Base-by-base conservation (phyloP, 169 alveolate genomes). In the Plasmodium ovale region DNA sequence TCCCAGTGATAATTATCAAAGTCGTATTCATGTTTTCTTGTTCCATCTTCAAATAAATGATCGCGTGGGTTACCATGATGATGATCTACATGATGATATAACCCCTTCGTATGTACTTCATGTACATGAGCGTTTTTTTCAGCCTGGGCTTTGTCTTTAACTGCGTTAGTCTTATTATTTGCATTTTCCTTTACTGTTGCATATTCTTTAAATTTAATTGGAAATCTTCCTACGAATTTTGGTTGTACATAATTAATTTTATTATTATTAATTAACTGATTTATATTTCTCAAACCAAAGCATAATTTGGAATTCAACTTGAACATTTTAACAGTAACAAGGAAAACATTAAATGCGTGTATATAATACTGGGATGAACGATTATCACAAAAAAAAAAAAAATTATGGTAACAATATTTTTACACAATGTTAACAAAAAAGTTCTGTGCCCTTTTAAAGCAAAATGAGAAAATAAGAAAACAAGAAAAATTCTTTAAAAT, bases 21-120 rank as follows among this genome's bases (percentile, higher is more conserved):
- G 31, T 92, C 95, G 37, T 89, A 87, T 37, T 82, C 89, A n/a
- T 62, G 70, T 33, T 73, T 92, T 73, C 84, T 87, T 29, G 96
- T 92, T 19, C 97, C 97, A 70, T 95, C 97, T 51, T 92, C 89
- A 71, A 87, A 82, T 68, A 95, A 51, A 87, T 93, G 96, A 19
- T 89, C 95, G n/a, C 96, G 92, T n/a, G 97, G 97, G 68, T 93
- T 95, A 4, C 96, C 96, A 79, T 95, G 97, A 54, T 92, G 95
- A 68, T 94, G 96, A 23, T 94, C 85, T 54, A 94, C 92, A 72
- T 92, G 92, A 67, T 94, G 92, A 90, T 94, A 94, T 89, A 94
- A 73, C 23, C 89, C 89, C 49, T 79, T 79, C 19, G 82, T 33
- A 42, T 79, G 72, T 39, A 25, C 77, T 79, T 19, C 79, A 79